Evolutionary conservation across 1,139 yeast genomes (phyloP), one percentile per base, ranked within the genome.

Genomic region (Diutina ranongensis): DNA sequence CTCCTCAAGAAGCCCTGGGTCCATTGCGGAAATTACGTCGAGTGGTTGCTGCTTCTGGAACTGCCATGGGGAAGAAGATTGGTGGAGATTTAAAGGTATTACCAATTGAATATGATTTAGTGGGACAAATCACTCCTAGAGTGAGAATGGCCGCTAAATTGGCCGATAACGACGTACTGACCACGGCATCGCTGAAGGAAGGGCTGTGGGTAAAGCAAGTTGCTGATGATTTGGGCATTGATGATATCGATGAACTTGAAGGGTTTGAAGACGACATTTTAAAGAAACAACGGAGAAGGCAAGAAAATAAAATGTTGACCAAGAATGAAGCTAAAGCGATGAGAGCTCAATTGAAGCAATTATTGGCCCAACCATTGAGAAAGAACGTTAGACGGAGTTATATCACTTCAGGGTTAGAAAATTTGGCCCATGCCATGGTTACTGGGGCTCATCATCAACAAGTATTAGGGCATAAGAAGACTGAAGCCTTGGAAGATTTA

Each of bases 1-100:
- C 96, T 2, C 97, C 97, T 13, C 89, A 84, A 51, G 99, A 92
- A 60, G 84, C 94, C 0, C 76, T 88, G 48, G 95, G 95, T 0
- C 94, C 97, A 0, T 68, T 92, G 52, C 73, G 76, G 56, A 86
- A 83, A 59, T 71, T 92, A 47, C 74, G 95, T 55, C 78, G 74
- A 52, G 67, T 83, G 31, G 72, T 83, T 42, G 73, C 81, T 0
- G 60, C 57, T 45, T 65, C 65, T 45, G 58, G 61, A 16, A 54
- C 50, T 35, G 54, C 53, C 38, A 47, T 65, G 40, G 62, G 58
- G 52, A 58, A 62, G 52, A 69, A 61, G 51, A 22, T 25, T 22
- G 32, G 31, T 22, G 75, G 76, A 44, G 85, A 83, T 51, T 79
- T 92, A 46, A 78, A 79, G 52, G 65, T 81, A 34, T 68, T 94